These are phyloP conservation scores for Circinella minor DNA, from an alignment of 371 early-diverging fungal species.

Conservation along the genomic window DNA sequence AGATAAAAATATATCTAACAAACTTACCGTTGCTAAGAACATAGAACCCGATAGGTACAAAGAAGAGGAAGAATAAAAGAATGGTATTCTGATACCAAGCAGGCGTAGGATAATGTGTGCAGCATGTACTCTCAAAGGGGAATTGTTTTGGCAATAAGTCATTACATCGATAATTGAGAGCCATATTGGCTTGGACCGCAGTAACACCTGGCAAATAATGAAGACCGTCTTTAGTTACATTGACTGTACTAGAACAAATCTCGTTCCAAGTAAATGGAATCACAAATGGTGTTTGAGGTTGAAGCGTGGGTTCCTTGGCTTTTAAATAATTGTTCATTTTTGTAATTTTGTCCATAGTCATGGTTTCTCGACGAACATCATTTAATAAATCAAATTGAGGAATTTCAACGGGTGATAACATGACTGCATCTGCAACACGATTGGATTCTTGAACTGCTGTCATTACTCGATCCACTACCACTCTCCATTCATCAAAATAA, in stretches of 20 bases:
- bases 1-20: too few species aligned
- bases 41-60: conserved; percentile 53
- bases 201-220: conserved; percentile 58
- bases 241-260: conserved; percentile 41
- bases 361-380: conserved; percentile 39
- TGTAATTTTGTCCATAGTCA: conserved; percentile 50
- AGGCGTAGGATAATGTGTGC: conserved; percentile 63
- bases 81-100: conserved; percentile 50
- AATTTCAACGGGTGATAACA: conserved; percentile 47
- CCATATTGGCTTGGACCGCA: conserved; percentile 52
- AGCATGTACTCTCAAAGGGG: conserved; percentile 65
- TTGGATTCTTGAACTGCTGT: conserved; percentile 24
- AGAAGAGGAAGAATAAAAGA: conserved; percentile 50
- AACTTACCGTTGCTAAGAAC: conserved; percentile 35
- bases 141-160: conserved; percentile 43
- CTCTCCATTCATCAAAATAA: conserved; percentile 54
- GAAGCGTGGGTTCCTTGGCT: conserved; percentile 15
- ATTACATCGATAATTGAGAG: conserved; percentile 72
- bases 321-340: conserved; percentile 62
- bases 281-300: conserved; percentile 34
- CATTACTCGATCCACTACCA: conserved; percentile 45
- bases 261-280: conserved; percentile 61
- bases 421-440: conserved; percentile 35
- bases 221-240: conserved; percentile 65
- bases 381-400: conserved; percentile 41